phyloP scores from a whole-genome alignment of 306 rosid genomes.

The Alnus rubra region DNA sequence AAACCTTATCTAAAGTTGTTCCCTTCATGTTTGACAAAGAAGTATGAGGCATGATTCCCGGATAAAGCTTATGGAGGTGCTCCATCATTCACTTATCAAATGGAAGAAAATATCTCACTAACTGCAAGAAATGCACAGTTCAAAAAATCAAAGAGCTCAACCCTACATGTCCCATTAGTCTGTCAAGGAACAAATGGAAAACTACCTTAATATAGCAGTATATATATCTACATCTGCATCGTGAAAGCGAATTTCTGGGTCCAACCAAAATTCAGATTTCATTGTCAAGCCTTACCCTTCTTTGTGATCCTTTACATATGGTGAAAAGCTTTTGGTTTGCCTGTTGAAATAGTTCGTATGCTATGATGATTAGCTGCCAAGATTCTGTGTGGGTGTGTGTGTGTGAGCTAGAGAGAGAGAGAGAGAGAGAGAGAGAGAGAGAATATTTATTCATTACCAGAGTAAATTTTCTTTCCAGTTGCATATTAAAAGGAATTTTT shows the following conservation, averaged over 20 bases:
- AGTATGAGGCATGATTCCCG: neutral
- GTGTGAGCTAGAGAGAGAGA: no score
- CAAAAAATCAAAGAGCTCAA: neutral
- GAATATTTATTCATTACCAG: no score
- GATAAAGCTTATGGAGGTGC: neutral
- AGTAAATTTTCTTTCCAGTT: no score
- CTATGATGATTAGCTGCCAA: no score
- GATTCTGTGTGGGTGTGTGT: no score
- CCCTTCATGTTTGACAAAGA: constrained; percentile 1
- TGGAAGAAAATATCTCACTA: neutral
- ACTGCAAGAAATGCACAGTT: neutral
- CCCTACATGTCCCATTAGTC: neutral
- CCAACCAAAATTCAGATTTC: no score
- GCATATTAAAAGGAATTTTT: no score
- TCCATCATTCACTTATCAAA: neutral
- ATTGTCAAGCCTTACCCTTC: neutral
- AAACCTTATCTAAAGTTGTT: neutral
- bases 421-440: no score
- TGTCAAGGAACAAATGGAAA: neutral
- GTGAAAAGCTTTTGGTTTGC: neutral
- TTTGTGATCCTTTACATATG: neutral
- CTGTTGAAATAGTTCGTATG: neutral
- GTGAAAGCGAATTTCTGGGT: no score
- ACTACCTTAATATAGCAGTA: neutral
- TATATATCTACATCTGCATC: no score